Conservation (phyloP, 2,329 filamentous ascomycete genomes). For the Xylariaceae sp. region DNA sequence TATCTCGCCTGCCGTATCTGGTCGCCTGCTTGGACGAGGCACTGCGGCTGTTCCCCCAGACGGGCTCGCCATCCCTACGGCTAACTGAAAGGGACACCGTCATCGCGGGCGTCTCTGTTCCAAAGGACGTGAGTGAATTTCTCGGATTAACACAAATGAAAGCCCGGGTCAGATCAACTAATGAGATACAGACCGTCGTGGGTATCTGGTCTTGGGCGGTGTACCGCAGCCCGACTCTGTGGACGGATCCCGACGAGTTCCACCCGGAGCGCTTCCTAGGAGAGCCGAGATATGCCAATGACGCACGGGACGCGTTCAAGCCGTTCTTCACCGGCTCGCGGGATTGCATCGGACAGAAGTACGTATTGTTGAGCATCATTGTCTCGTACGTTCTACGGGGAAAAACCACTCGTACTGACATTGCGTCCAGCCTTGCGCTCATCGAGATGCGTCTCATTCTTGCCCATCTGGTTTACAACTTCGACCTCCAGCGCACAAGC, state of each 20-base stretch:
- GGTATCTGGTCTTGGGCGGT: constrained; percentile 14
- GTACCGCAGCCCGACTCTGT: constrained; percentile 13
- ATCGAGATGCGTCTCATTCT: constrained; percentile 13
- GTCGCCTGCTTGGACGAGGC: constrained; percentile 39
- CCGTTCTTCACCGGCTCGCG: constrained; percentile 13
- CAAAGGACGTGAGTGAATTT: constrained; percentile 7
- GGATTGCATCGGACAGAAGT: constrained; percentile 18
- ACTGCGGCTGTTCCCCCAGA: constrained; percentile 40
- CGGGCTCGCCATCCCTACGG: constrained; percentile 21
- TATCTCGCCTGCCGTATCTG: constrained; percentile 33
- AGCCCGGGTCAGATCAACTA: not conserved
- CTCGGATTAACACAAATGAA: not conserved
- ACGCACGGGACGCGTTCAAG: constrained; percentile 11
- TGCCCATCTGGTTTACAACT: constrained; percentile 9
- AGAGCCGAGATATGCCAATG: constrained; percentile 4
- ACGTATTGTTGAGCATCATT: constrained; percentile 3
- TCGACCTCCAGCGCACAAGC: not conserved
- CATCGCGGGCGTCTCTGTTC: constrained; percentile 13
- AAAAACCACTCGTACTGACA: not conserved
- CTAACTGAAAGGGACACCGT: constrained; percentile 6
- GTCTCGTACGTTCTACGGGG: not conserved
- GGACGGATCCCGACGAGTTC: constrained; percentile 12
- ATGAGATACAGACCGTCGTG: constrained; percentile 11
- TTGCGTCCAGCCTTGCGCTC: constrained; percentile 6
- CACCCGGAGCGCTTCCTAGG: constrained; percentile 12